Conservation (phyloP, 1,284 basidiomycete genomes). For the Schizophyllum commune region DNA sequence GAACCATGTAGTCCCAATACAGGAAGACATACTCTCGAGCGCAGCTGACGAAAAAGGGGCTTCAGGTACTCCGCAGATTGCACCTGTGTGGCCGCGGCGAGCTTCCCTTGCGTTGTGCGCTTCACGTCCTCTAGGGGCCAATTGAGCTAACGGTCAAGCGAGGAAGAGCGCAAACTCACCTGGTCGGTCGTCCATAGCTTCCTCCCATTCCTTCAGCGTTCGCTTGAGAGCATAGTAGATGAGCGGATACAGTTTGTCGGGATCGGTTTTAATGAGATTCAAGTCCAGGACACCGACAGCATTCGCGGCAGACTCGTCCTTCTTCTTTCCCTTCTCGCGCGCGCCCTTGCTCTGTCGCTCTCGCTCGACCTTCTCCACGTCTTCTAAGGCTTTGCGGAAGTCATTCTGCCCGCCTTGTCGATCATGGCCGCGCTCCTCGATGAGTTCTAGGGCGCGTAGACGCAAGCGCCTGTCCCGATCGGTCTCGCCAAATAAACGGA, state of each 20-base stretch:
- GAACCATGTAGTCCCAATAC: constrained; percentile 1
- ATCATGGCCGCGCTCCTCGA: constrained; percentile 81
- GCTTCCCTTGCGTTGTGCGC: constrained; percentile 84
- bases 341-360: constrained; percentile 50
- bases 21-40: constrained; percentile 62
- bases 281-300: constrained; percentile 65
- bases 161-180: constrained; percentile 36
- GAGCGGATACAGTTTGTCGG: constrained; percentile 94
- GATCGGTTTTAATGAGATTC: constrained; percentile 79
- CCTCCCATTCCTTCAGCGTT: constrained; percentile 92
- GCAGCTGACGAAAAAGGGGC: constrained; percentile 87
- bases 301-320: constrained; percentile 42
- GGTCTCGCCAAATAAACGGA: constrained; percentile 90
- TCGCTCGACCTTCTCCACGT: constrained; percentile 81
- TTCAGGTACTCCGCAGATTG: constrained; percentile 97
- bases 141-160: constrained; percentile 2
- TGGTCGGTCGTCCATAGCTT: constrained; percentile 86
- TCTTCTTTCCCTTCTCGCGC: constrained; percentile 51
- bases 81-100: constrained; percentile 91
- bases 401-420: constrained; percentile 83
- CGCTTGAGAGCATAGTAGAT: constrained; percentile 96
- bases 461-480: constrained; percentile 91
- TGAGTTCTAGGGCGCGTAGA: constrained; percentile 87
- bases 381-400: constrained; percentile 88
- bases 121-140: constrained; percentile 59